Evolutionary conservation across 768 basidiomycete genomes (phyloP), one percentile per base, ranked within the genome.

Genomic region (Strobilomyces echinocephalus): DNA sequence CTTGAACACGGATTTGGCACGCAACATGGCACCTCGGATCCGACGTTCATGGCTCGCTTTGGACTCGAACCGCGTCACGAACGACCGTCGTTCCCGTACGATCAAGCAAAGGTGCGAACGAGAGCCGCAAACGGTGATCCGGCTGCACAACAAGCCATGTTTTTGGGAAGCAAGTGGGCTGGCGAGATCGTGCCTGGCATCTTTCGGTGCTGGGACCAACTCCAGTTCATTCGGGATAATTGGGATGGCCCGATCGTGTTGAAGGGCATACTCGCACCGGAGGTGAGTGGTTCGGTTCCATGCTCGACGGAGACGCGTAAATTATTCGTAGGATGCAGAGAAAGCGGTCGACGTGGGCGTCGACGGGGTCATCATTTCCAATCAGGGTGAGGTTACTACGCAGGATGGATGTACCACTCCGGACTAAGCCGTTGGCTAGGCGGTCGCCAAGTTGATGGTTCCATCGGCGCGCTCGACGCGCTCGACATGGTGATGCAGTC

Each of bases 281-380:
- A 61, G 43, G 55, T 61, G 28, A 21, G 53, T 24, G 10, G 47
- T 8, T 31, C 9, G 4, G 10, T 28, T 16, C 5, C 20, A 16
- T 49, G 4, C 7, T 3, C 20, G 56, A 8, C 16, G 12, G 33
- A n/a, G 24, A 38, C 6, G 30, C 42, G 24, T 16, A 24, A 8
- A 18, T n/a, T 5, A 4, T 30, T 46, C 28, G 34, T 48, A 71
- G 53, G 76, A 79, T 46, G 78, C 78, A 6, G 63, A 87, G 63
- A 80, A 77, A 60, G 85, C 87, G 0, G 64, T 88, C 14, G 80
- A 86, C 26, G 60, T 76, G 18, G 80, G 85, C 1, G 75, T 82
- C 14, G 79, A 91, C 52, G 89, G 87, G 1, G 86, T 92, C 53
- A 66, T 92, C 45, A 85, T 91, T 15, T 89, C 87, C 10, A 93